These are phyloP conservation scores for Hyphodiscus hymeniophilus DNA, from an alignment of 495 filamentous ascomycete species.

Conservation along the genomic window DNA sequence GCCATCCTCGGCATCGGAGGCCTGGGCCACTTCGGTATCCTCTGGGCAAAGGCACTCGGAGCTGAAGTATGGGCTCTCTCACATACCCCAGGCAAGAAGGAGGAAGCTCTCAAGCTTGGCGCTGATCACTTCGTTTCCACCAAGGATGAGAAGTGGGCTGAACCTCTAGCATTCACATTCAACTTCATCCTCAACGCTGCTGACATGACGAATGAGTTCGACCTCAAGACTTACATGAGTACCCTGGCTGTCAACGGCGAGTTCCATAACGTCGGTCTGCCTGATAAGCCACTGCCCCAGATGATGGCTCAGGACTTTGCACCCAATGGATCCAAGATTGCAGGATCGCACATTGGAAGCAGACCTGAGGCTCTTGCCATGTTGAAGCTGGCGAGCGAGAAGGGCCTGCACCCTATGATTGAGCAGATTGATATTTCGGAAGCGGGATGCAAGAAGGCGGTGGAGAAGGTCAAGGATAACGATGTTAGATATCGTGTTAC, in stretches of 20 bases:
- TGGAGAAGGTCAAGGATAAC: conserved; percentile 58
- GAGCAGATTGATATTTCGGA: conserved; percentile 62
- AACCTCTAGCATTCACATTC: conserved; percentile 49
- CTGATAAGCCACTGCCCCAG: conserved; percentile 21
- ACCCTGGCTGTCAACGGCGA: too few species aligned
- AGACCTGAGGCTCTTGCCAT: conserved; percentile 64
- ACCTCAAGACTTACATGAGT: conserved; percentile 55
- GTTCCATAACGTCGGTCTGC: conserved; percentile 48
- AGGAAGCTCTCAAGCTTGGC: conserved; percentile 52
- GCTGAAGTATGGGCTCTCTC: conserved; percentile 62
- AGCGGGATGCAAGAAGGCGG: conserved; percentile 63
- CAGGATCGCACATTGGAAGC: conserved; percentile 63
- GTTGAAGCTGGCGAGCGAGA: conserved; percentile 67
- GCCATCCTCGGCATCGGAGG: conserved; percentile 67
- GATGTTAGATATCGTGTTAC: conserved; percentile 62
- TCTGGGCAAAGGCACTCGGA: conserved; percentile 56
- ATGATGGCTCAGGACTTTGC: conserved; percentile 19
- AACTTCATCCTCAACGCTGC: conserved; percentile 69
- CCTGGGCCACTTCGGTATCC: conserved; percentile 57
- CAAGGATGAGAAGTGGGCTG: conserved; percentile 55
- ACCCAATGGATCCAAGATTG: conserved; percentile 20
- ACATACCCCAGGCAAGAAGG: conserved; percentile 48
- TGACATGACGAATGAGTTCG: conserved; percentile 59
- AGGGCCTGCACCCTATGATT: conserved; percentile 63
- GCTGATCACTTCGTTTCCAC: conserved; percentile 61